Percentiles rank a stretch among this genome's conserved stretches.
phyloP scores from a whole-genome alignment of 257 asterid species.

The Solanum chiquidenum region DNA sequence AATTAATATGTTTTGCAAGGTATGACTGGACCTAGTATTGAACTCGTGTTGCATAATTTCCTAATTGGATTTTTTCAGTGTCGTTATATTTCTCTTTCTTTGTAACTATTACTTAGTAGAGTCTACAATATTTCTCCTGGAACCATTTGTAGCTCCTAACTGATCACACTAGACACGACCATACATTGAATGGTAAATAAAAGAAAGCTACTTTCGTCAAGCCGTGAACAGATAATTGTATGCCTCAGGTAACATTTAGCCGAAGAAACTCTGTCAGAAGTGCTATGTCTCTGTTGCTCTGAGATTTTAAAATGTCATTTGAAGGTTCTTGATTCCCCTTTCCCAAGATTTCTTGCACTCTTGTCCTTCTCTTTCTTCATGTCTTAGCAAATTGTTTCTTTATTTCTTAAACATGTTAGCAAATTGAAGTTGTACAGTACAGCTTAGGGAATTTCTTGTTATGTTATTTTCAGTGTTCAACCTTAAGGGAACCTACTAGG shows the following conservation, averaged over 20 bases:
- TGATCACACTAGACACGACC: neutral
- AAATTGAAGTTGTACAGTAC: neutral
- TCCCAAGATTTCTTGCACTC: neutral
- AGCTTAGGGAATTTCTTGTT: neutral
- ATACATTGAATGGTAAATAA: neutral
- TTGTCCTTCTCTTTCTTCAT: neutral
- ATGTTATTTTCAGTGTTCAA: neutral
- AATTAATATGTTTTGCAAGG: slow-evolving; percentile 97
- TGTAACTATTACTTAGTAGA: neutral
- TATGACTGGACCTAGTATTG: slow-evolving; percentile 1
- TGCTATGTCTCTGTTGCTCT: neutral
- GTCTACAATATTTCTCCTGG: neutral
- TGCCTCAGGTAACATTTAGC: neutral
- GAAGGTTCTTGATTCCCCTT: neutral
- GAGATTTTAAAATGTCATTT: neutral
- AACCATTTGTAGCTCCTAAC: neutral
- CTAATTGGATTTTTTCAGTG: neutral
- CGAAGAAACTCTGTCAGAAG: neutral
- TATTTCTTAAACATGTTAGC: neutral
- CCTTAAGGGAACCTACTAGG: neutral
- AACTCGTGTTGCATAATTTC: neutral
- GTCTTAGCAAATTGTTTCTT: neutral
- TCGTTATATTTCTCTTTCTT: neutral
- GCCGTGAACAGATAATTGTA: neutral
- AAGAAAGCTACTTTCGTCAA: neutral